Evolutionary conservation across 352 stramenopile species (phyloP).

Genomic region (Pythium phragmiticola): DNA sequence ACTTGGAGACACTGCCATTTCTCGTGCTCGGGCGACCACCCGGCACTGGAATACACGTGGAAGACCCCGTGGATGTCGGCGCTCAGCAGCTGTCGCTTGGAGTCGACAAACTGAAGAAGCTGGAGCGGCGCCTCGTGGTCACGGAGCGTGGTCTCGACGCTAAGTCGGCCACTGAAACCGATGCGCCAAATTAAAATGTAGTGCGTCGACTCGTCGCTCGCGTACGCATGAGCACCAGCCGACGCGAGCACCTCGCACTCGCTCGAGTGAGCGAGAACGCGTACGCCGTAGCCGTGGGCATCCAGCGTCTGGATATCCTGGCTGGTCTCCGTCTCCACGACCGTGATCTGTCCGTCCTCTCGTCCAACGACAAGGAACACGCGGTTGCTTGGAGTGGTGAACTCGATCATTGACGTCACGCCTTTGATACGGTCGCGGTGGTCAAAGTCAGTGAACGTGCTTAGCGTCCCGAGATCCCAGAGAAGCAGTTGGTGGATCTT

Average conservation of each 20-base stretch:
- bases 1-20: constrained; percentile 23
- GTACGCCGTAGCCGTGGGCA: constrained; percentile 57
- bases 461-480: constrained; percentile 39
- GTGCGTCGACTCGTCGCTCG: constrained; percentile 56
- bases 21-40: neutral
- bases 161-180: constrained; percentile 10
- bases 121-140: constrained; percentile 28
- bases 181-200: constrained; percentile 43
- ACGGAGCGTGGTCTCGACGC: constrained; percentile 19
- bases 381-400: constrained; percentile 46
- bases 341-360: constrained; percentile 52
- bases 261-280: constrained; percentile 44
- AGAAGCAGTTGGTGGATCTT: constrained; percentile 58
- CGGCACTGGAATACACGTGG: constrained; percentile 8
- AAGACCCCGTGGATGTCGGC: constrained; percentile 51
- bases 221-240: constrained; percentile 56
- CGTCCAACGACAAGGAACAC: constrained; percentile 49
- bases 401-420: constrained; percentile 43
- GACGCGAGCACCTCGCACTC: constrained; percentile 56
- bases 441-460: constrained; percentile 23
- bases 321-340: constrained; percentile 53
- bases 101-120: constrained; percentile 47
- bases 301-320: constrained; percentile 50
- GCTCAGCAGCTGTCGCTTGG: constrained; percentile 56
- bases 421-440: constrained; percentile 51